Conservation (phyloP, 192 early-diverging fungal genomes). For the Coemansia sp. region DNA sequence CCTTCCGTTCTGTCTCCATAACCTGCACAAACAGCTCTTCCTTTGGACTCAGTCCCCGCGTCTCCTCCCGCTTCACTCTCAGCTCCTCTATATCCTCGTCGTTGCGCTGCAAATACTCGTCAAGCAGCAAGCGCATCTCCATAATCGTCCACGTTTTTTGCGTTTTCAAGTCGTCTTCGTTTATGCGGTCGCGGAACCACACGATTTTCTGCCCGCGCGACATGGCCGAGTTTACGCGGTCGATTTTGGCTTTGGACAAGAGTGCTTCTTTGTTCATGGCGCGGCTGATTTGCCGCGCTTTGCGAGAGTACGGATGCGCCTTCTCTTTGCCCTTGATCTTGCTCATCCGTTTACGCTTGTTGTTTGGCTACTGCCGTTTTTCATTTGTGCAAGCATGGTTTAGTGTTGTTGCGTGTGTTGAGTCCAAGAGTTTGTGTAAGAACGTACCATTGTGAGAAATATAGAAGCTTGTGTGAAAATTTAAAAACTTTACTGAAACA, state of each 20-base stretch:
- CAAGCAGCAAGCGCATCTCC: constrained; percentile 21
- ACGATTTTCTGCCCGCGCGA: constrained; percentile 58
- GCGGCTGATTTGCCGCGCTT: constrained; percentile 65
- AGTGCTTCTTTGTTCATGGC: constrained; percentile 58
- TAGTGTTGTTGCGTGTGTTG: background rate
- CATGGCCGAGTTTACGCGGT: constrained; percentile 37
- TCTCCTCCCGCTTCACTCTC: constrained; percentile 33
- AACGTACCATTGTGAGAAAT: constrained; percentile 2
- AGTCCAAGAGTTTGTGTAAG: background rate
- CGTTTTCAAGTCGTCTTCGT: constrained; percentile 51
- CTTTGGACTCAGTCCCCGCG: constrained; percentile 38
- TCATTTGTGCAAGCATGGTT: background rate
- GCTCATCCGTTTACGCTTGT: constrained; percentile 55
- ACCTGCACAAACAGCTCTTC: constrained; percentile 41
- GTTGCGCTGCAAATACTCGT: constrained; percentile 60
- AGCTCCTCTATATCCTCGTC: constrained; percentile 60
- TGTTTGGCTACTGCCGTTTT: constrained; percentile 54
- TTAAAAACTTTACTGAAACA: background rate
- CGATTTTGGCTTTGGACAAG: constrained; percentile 50
- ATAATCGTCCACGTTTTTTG: constrained; percentile 41
- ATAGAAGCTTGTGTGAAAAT: background rate
- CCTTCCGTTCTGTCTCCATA: constrained; percentile 23
- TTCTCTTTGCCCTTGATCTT: constrained; percentile 62
- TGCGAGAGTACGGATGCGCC: constrained; percentile 76
- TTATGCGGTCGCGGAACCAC: constrained; percentile 66